Evolutionary conservation across 1,284 basidiomycete species (phyloP).

Genomic region (Golubevia sp.): DNA sequence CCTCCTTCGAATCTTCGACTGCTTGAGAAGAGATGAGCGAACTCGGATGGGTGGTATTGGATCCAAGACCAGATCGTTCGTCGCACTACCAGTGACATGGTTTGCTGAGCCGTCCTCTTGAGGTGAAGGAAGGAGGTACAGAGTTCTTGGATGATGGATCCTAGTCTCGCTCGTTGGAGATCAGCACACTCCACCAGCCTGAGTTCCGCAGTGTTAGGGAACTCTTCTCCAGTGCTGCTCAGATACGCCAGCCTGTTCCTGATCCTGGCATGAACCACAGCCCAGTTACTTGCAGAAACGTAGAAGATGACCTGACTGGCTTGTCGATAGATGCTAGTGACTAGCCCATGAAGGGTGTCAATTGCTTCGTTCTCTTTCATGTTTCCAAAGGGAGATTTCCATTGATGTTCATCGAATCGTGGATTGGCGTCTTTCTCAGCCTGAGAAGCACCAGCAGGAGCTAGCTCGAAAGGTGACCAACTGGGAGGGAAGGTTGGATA

Average conservation of each 20-base stretch:
- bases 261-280: constrained; percentile 75
- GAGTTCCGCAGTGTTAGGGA: constrained; percentile 72
- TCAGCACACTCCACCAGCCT: constrained; percentile 71
- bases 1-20: constrained; percentile 53
- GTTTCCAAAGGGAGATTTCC: no score
- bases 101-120: constrained; percentile 74
- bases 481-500: constrained; percentile 41
- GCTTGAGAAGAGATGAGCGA: constrained; percentile 71
- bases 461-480: constrained; percentile 1
- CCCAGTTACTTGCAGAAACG: constrained; percentile 88
- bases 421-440: no score
- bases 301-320: constrained; percentile 80
- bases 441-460: constrained; percentile 9
- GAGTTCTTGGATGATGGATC: constrained; percentile 68
- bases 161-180: constrained; percentile 60
- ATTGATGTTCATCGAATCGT: no score
- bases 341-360: neutral
- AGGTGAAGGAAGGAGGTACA: constrained; percentile 83
- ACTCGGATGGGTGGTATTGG: constrained; percentile 79
- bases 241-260: constrained; percentile 74
- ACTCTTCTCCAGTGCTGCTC: constrained; percentile 64
- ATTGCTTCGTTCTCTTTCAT: no score
- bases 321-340: constrained; percentile 60
- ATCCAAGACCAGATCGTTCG: constrained; percentile 92
- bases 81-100: constrained; percentile 75